phyloP scores from a whole-genome alignment of 2,329 filamentous ascomycete species.

The Colletotrichum sansevieriae region DNA sequence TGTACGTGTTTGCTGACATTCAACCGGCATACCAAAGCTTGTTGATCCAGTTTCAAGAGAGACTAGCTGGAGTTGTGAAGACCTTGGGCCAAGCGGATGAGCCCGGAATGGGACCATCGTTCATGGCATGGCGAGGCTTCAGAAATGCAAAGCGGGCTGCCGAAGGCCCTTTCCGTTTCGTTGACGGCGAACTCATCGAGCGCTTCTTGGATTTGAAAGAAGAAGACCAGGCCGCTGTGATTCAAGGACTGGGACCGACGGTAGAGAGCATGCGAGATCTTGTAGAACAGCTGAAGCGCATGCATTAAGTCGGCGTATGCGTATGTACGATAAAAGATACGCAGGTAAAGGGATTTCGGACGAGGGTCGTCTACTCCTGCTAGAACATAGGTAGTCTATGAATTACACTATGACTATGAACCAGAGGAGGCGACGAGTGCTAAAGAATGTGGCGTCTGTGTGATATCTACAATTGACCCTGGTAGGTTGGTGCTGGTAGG shows the following conservation, averaged over 20 bases:
- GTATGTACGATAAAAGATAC: conserved; percentile 18
- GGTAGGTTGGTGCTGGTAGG: background rate
- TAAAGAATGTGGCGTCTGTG: no score
- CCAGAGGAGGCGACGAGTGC: no score
- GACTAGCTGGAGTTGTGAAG: conserved; percentile 74
- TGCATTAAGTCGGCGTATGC: conserved; percentile 63
- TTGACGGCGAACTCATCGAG: conserved; percentile 94
- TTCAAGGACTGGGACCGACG: conserved; percentile 68
- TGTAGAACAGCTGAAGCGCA: conserved; percentile 72
- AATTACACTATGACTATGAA: background rate
- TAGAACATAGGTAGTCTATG: background rate
- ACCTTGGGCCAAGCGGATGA: conserved; percentile 77
- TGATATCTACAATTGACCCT: background rate
- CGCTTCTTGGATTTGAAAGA: conserved; percentile 81
- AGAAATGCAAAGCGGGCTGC: conserved; percentile 77
- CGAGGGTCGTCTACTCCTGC: background rate
- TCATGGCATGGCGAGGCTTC: conserved; percentile 86
- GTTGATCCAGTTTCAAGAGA: conserved; percentile 83
- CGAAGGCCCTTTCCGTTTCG: conserved; percentile 85
- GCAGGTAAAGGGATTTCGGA: background rate
- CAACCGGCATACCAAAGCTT: conserved; percentile 79
- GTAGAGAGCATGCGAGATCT: conserved; percentile 73
- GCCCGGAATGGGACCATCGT: conserved; percentile 53
- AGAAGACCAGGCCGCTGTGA: conserved; percentile 65
- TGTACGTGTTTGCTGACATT: conserved; percentile 91